Conservation (phyloP, 495 filamentous ascomycete species). For the Penicillium diatomitis region DNA sequence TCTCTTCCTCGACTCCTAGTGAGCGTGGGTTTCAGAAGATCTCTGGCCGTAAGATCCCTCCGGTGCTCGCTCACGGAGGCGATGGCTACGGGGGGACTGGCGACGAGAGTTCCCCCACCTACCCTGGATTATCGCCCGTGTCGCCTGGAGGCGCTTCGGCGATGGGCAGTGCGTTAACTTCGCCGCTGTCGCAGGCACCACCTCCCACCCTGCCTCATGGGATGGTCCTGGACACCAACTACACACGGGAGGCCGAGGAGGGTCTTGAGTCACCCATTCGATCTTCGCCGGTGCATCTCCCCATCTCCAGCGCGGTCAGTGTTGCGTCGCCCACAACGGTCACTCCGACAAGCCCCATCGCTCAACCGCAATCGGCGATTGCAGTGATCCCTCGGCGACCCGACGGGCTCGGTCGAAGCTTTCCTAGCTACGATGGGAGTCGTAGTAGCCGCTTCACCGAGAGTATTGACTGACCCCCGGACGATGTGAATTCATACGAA, state of each 20-base stretch:
- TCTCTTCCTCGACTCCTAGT: conserved; percentile 24
- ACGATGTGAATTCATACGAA: conserved; percentile 1
- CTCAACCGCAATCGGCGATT: conserved; percentile 18
- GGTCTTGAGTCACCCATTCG: conserved; percentile 23
- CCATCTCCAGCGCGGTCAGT: conserved; percentile 34
- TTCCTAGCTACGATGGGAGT: conserved; percentile 46
- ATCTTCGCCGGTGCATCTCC: conserved; percentile 42
- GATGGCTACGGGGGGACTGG: conserved; percentile 56
- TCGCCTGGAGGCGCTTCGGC: conserved; percentile 10
- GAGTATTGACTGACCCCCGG: conserved; percentile 17
- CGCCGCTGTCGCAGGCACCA: conserved; percentile 18
- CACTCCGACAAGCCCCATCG: conserved; percentile 14
- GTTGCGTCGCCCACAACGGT: conserved; percentile 17
- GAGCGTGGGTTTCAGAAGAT: conserved; percentile 53
- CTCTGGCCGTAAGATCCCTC: conserved; percentile 63
- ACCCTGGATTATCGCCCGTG: conserved; percentile 11
- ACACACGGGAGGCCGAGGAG: conserved; percentile 29
- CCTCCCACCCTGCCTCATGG: conserved; percentile 29
- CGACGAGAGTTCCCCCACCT: conserved; percentile 14
- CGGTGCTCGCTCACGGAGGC: conserved; percentile 59
- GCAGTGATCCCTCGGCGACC: conserved; percentile 19
- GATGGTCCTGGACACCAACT: conserved; percentile 28
- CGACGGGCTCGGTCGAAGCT: conserved; percentile 44
- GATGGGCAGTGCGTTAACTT: not conserved
- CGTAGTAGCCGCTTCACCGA: conserved; percentile 49